Percentiles rank a stretch among this genome's conserved stretches.
phyloP scores from a whole-genome alignment of 805 yeast genomes.

The Sugiyamaella boreocaroliniensis region DNA sequence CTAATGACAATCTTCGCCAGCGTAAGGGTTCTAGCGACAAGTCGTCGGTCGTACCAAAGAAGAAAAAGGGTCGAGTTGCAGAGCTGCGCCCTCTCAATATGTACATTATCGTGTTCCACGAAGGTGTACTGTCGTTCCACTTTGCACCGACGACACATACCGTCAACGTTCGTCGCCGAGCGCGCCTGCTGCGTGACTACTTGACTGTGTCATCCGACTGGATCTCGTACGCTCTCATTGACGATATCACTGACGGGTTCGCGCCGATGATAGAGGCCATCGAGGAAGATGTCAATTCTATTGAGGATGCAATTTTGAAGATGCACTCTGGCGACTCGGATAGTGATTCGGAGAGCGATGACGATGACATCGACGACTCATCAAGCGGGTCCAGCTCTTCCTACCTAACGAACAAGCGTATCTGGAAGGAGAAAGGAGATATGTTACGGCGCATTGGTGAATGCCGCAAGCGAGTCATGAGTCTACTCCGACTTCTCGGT shows the following conservation, averaged over 20 bases:
- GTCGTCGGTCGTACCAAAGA: slow-evolving; percentile 2
- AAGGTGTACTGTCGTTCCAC: slow-evolving; percentile 90
- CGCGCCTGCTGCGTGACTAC: slow-evolving; percentile 79
- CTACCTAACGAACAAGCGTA: slow-evolving; percentile 41
- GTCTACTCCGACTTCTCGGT: slow-evolving; percentile 73
- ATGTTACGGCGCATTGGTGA: slow-evolving; percentile 94
- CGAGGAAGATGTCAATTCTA: slow-evolving; percentile 89
- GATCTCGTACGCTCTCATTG: slow-evolving; percentile 94
- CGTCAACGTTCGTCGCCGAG: slow-evolving; percentile 88
- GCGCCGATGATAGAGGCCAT: slow-evolving; percentile 94
- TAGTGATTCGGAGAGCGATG: slow-evolving; percentile 33
- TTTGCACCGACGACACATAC: slow-evolving; percentile 95
- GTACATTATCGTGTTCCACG: slow-evolving; percentile 84
- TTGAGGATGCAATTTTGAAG: slow-evolving; percentile 81
- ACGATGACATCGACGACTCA: slow-evolving; percentile 24
- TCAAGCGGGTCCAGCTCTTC: slow-evolving; percentile 27
- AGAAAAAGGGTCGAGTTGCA: slow-evolving; percentile 4
- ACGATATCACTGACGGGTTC: slow-evolving; percentile 94
- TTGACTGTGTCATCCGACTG: slow-evolving; percentile 89
- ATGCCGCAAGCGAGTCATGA: slow-evolving; percentile 90
- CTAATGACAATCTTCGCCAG: background rate
- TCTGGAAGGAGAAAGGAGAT: slow-evolving; percentile 91
- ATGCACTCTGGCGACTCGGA: slow-evolving; percentile 69
- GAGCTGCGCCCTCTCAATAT: slow-evolving; percentile 77
- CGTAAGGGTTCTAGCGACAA: slow-evolving; percentile 5